Base-by-base conservation (phyloP, 2,329 filamentous ascomycete genomes). In the Scytalidium lignicola region DNA sequence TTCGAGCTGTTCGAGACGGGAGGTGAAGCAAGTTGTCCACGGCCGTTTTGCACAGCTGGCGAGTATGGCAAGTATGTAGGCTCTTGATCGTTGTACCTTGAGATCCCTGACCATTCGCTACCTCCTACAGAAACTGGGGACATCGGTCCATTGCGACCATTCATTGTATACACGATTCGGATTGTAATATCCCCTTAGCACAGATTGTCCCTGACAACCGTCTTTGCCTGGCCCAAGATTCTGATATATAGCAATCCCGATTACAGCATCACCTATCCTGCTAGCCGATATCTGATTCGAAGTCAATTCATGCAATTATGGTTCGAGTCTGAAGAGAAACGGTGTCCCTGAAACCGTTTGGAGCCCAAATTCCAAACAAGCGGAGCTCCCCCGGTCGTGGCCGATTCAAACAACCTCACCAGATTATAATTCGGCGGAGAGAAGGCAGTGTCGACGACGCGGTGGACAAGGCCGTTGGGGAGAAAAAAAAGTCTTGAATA, bases 71-170 rank as follows among this genome's bases (percentile, higher is more conserved):
- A n/a, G n/a, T n/a, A n/a, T n/a, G n/a, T n/a, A n/a, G 59, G 59
- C 46, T 65, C 61, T 65, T 73, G 75, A 63, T 76, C 71, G 62
- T 68, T 65, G 55, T 89, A 88, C 64, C 83, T 83, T 55, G 80
- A 79, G 60, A 85, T 77, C 51, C 76, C 80, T 44, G 86, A 87
- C 85, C 86, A 93, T 67, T 93, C 89, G 74, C 83, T 90, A 67
- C 85, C 88, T 65, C 75, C 85, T 76, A 88, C 73, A 71, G 88
- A 93, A 67, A 90, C 79, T 65, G 89, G 88, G 65, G 89, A 91
- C 67, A 91, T 76, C 65, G 85, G 85, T 72, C 82, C 84, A 79
- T 86, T 83, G 72, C 80, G 80, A 66, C 75, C 79, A 74, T 82
- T 88, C 85, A 88, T 88, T 72, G 68, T 66, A 59, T 37, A 13